Conservation (phyloP, 257 asterid species). For the Fraxinus pennsylvanica region DNA sequence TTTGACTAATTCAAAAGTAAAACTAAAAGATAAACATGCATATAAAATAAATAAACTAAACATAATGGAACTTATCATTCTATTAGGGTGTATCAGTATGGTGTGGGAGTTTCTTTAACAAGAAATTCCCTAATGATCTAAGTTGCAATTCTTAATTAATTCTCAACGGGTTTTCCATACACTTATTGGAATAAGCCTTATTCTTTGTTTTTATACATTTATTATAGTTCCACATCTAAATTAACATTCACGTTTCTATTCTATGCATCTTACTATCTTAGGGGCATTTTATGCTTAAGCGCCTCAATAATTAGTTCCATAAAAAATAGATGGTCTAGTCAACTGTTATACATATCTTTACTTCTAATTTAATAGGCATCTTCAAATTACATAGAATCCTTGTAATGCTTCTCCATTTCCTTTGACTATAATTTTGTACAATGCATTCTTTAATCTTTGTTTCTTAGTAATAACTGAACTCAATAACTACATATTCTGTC, state of each 20-base stretch:
- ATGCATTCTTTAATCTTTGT: neutral
- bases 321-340: neutral
- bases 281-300: neutral
- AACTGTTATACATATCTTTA: no score
- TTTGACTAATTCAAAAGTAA: no score
- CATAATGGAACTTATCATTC: no score
- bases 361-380: neutral
- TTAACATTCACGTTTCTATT: neutral
- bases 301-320: neutral
- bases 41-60: no score
- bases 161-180: neutral
- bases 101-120: neutral
- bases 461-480: neutral
- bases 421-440: neutral
- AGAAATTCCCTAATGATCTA: neutral
- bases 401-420: neutral
- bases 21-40: no score
- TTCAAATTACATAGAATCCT: neutral
- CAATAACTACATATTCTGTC: neutral
- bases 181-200: neutral
- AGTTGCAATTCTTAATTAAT: neutral
- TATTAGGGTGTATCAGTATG: neutral
- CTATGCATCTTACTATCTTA: neutral
- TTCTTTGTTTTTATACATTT: neutral
- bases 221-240: neutral